Conservation (phyloP, 108 stramenopile genomes). For the Nitzschia putrida region DNA sequence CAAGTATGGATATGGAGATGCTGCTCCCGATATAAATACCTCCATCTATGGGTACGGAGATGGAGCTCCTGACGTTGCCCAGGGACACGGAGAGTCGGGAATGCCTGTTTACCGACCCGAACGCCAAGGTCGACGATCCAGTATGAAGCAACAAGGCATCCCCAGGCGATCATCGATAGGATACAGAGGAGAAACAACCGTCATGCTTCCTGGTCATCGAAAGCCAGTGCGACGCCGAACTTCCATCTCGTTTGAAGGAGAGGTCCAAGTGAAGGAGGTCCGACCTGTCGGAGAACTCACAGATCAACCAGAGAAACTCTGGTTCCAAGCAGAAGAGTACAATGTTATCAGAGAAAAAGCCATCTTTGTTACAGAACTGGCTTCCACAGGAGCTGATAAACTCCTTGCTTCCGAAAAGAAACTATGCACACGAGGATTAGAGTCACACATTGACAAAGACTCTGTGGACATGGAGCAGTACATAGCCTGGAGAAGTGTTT, state of each 20-base stretch:
- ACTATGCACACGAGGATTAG: slow-evolving; percentile 16
- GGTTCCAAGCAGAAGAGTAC: slow-evolving; percentile 27
- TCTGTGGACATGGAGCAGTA: slow-evolving; percentile 15
- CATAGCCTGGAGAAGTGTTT: slow-evolving; percentile 20
- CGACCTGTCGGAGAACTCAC: slow-evolving; percentile 4
- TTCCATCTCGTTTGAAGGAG: slow-evolving; percentile 16
- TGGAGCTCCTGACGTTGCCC: slow-evolving; percentile 7
- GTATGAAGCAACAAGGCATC: slow-evolving; percentile 13
- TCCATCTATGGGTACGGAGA: slow-evolving; percentile 19
- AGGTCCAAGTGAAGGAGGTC: slow-evolving; percentile 12
- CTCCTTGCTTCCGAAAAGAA: background rate
- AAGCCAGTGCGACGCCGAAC: slow-evolving; percentile 14
- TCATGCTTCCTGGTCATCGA: slow-evolving; percentile 14
- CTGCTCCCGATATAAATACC: background rate
- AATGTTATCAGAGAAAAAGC: slow-evolving; percentile 19
- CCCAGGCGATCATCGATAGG: slow-evolving; percentile 18
- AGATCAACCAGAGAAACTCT: slow-evolving; percentile 16
- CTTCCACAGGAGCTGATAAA: background rate
- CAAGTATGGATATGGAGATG: slow-evolving; percentile 9
- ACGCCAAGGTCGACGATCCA: slow-evolving; percentile 9
- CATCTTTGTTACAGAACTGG: background rate
- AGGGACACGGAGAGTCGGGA: background rate
- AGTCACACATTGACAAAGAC: slow-evolving; percentile 7
- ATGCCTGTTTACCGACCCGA: background rate
- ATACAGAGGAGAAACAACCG: slow-evolving; percentile 22